Base-by-base conservation (phyloP, 1,139 yeast species). In the Sugiyamaella paludigena region DNA sequence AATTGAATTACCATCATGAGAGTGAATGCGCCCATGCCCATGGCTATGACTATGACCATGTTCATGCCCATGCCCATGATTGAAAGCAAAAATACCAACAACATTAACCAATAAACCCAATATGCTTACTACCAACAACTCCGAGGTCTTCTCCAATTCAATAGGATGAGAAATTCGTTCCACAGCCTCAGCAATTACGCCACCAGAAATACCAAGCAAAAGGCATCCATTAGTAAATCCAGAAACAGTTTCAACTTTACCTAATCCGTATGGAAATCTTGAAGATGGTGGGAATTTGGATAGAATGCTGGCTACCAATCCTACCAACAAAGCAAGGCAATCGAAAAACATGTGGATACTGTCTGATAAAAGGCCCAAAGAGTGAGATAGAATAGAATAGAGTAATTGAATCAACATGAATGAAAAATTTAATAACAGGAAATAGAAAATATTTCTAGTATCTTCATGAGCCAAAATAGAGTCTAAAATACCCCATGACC, bases 301-400 rank as follows among this genome's bases (percentile, higher is more conserved):
- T 48, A 80, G 58, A 6, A 79, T 79, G 16, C 95, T 88, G 0
- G 99, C 98, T 29, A 92, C 77, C 4, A 94, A 72, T 0, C 99
- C 99, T 28, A 94, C 78, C 3, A 94, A 82, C 47, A 92, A 72
- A 0, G 98, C 95, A 1, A 89, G 76, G 65, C 98, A 92, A 67
- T 92, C 98, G 50, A 92, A 74, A 2, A 95, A 87, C 99, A 92
- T 92, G 67, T 92, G 99, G 45, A 92, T 75, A 3, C 96, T 88
- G 62, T 94, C 99, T 7, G 96, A 88, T 43, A 94, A 70, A 27
- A 94, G 73, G 7, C 98, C 98, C 36, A 94, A 72, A 0, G 98
- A 91, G 62, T 87, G 91, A 0, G 98, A 89, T 55, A 95, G 76
- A 68, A 94, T 85, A 1, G 98, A 91, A 64, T 94, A 94, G 12